Percentiles rank a stretch among this genome's conserved stretches.
Conservation (phyloP, 2,329 filamentous ascomycete species). For the Talaromyces sp. region DNA sequence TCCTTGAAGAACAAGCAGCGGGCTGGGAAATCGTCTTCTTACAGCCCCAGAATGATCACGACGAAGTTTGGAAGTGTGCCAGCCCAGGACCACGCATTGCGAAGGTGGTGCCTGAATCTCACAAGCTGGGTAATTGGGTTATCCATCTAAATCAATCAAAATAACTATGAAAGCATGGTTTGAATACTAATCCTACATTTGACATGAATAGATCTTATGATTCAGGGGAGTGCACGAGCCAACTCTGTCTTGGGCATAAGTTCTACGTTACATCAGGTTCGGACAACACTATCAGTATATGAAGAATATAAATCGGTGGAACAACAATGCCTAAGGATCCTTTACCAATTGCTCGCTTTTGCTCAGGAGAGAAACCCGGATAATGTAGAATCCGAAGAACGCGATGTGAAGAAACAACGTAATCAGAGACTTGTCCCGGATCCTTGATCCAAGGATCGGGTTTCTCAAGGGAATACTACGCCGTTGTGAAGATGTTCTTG, state of each 20-base stretch:
- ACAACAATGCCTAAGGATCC: neutral
- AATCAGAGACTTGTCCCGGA: neutral
- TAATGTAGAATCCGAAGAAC: neutral
- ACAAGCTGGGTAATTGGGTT: constrained; percentile 1
- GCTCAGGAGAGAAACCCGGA: neutral
- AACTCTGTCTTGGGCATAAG: constrained; percentile 3
- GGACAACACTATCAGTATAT: neutral
- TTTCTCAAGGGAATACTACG: neutral
- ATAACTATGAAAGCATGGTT: neutral
- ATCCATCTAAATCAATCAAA: neutral
- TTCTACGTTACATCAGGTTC: constrained; percentile 7
- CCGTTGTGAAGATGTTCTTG: neutral
- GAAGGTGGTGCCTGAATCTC: constrained; percentile 4
- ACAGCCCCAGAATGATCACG: constrained; percentile 10
- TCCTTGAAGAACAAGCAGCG: constrained; percentile 7
- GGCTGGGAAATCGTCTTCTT: constrained; percentile 14
- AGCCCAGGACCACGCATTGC: neutral
- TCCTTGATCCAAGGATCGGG: constrained; percentile 2
- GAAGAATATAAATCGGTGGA: neutral
- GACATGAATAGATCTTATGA: constrained; percentile 5
- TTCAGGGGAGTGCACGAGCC: neutral
- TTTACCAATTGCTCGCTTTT: neutral
- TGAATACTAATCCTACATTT: neutral
- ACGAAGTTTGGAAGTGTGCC: neutral
- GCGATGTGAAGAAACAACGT: neutral